A percentile compares a stretch with the other conserved stretches of the same genome.
Conservation (phyloP, 495 filamentous ascomycete genomes). For the Penicillium coffeae region DNA sequence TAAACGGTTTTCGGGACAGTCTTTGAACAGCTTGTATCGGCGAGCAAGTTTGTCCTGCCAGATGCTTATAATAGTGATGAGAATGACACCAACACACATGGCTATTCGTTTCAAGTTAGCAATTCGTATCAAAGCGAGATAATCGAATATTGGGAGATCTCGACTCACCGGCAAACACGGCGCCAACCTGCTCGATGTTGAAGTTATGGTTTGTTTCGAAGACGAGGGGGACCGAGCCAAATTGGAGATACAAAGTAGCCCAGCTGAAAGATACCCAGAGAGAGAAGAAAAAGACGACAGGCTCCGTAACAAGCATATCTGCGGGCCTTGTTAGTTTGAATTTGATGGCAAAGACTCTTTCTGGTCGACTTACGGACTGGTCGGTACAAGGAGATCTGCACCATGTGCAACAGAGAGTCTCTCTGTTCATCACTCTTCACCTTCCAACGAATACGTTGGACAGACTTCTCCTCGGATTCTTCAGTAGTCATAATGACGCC, state of each 20-base stretch:
- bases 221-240: constrained; percentile 73
- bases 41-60: constrained; percentile 60
- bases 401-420: constrained; percentile 63
- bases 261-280: constrained; percentile 88
- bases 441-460: constrained; percentile 74
- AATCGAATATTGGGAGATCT: background rate
- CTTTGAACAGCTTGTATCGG: constrained; percentile 34
- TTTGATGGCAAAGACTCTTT: background rate
- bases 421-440: constrained; percentile 81
- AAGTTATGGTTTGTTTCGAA: constrained; percentile 70
- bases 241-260: constrained; percentile 85
- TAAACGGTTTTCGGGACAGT: constrained; percentile 71
- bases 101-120: constrained; percentile 34
- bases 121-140: background rate
- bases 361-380: constrained; percentile 60
- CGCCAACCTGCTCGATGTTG: constrained; percentile 59
- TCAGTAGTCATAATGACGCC: constrained; percentile 51
- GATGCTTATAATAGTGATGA: constrained; percentile 72
- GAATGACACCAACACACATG: constrained; percentile 61
- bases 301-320: constrained; percentile 81
- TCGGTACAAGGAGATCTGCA: constrained; percentile 66
- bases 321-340: background rate
- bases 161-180: constrained; percentile 62
- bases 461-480: constrained; percentile 27
- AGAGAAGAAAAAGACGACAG: constrained; percentile 92